Base-by-base conservation (phyloP, 495 filamentous ascomycete species). In the Geoglossum glabrum region DNA sequence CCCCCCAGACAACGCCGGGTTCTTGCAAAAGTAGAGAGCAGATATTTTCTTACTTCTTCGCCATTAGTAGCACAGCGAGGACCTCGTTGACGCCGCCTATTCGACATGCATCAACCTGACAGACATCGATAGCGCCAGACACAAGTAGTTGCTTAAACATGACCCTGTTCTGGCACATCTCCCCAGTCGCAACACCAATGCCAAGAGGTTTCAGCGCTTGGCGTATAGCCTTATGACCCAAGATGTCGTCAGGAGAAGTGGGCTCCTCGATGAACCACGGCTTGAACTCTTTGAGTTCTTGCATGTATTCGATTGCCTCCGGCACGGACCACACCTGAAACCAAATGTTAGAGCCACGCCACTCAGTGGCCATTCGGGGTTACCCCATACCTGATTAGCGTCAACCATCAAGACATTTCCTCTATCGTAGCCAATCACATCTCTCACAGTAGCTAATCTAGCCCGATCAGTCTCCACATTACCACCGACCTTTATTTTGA, bases 241-340 rank as follows among this genome's bases (percentile, higher is more conserved):
- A 80, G 57, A 95, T 81, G 71, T 95, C 89, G 64, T 95, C 89
- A 15, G 89, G 89, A 45, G 83, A 87, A 46, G 89, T 95, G n/a
- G 89, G 89, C 75, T 95, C 89, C 71, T 95, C 89, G 63, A 95
- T 95, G 72, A 95, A 95, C 89, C 89, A 95, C 46, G 89, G 89
- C 73, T 83, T 82, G 75, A 86, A 95, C 61, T 87, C 80, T 34
- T 78, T 81, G 21, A 95, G 82, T 62, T 85, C 67, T 57, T 82
- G 72, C 87, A 94, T 94, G 74, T 89, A 86, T 55, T 76, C 79
- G 62, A 95, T 90, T 0, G 89, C 89, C 69, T 95, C 86, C 15
- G 87, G 87, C 28, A 95, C 88, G 45, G 80, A 84, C 89, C 89
- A 95, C 36, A 95, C 78, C 73, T 79, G 33, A 25, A 55, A 11